Evolutionary conservation across 768 basidiomycete species (phyloP), one percentile per base, ranked within the genome.

Genomic region (Asterophora parasitica): DNA sequence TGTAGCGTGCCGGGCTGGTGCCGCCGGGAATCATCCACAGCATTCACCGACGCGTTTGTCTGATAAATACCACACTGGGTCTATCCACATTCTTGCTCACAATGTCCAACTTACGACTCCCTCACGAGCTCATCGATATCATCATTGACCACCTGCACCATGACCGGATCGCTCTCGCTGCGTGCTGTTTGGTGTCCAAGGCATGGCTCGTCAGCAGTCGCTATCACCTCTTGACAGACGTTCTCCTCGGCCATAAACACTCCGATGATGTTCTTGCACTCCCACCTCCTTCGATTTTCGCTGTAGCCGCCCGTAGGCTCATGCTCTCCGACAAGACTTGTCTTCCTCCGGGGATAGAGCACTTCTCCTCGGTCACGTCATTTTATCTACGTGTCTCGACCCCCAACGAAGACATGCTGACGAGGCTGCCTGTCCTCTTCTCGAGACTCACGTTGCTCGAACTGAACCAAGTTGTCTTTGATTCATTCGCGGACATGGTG

Each of bases 61-160:
- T n/a, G 31, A 44, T 30, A 40, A 43, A 38, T 19, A 11, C 6
- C 13, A 20, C 9, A 15, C 23, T 23, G 13, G 12, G n/a, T 27
- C 23, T 6, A n/a, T 31, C 28, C 10, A 17, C 6, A 16, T 4
- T 10, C 1, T 13, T 12, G 20, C 13, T 28, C n/a, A 27, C 23
- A 9, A 34, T 27, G 30, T 7, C 19, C 1, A 30, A 7, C n/a
- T 13, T 16, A 16, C 31, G 4, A 42, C 44, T 55, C 10, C 59
- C 59, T 13, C 23, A 42, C 19, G 59, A 60, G 15, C 51, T 60
- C 16, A 23, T 50, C 9, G 59, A 58, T 43, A 31, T 48, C 11
- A 48, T 56, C 46, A 57, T 60, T 28, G 59, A 56, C 49, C 51
- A 57, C 38, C n/a, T 58, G n/a, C 52, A 47, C 15, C 39, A 56